A percentile compares a stretch with the other conserved stretches of the same genome.
Evolutionary conservation across 2,329 filamentous ascomycete species (phyloP).

Genomic region (Leptographium wingfieldii): DNA sequence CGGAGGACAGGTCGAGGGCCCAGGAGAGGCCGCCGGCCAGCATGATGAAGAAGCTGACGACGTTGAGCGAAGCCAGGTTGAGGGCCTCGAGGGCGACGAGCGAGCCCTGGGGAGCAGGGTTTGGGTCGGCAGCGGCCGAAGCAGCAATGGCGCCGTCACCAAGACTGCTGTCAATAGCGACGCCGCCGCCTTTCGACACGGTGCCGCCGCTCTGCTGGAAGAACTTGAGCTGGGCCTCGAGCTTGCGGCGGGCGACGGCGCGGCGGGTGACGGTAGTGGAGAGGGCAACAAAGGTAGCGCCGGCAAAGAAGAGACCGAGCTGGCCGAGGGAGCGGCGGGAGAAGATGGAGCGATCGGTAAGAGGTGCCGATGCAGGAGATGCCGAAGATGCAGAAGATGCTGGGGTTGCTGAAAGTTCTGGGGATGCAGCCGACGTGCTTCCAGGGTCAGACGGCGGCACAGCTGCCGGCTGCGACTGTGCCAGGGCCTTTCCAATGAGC

Average conservation of each 20-base stretch:
- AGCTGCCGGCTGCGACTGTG: not conserved
- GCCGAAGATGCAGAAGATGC: not conserved
- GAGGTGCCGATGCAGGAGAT: not conserved
- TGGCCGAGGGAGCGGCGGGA: slow-evolving; percentile 45
- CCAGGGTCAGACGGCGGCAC: not conserved
- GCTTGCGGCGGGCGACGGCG: slow-evolving; percentile 50
- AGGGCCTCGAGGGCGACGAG: slow-evolving; percentile 73
- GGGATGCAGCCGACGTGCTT: not conserved
- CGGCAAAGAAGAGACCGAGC: slow-evolving; percentile 59
- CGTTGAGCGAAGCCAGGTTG: slow-evolving; percentile 77
- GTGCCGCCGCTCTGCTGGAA: slow-evolving; percentile 44
- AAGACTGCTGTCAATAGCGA: slow-evolving; percentile 6
- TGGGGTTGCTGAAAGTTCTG: not conserved
- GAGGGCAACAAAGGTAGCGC: slow-evolving; percentile 61
- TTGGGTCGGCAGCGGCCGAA: slow-evolving; percentile 18
- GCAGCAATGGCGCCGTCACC: not conserved
- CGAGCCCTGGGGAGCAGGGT: slow-evolving; percentile 44
- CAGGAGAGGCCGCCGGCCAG: slow-evolving; percentile 60
- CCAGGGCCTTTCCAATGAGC: slow-evolving; percentile 3
- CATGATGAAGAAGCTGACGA: slow-evolving; percentile 63
- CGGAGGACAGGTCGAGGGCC: slow-evolving; percentile 60
- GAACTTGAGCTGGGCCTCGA: slow-evolving; percentile 53
- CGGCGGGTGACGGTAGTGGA: slow-evolving; percentile 61
- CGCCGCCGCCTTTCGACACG: slow-evolving; percentile 9
- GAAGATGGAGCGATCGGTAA: slow-evolving; percentile 15